These are phyloP conservation scores for Aureoboletus auriporus DNA, from an alignment of 768 basidiomycete genomes.

Conservation along the genomic window DNA sequence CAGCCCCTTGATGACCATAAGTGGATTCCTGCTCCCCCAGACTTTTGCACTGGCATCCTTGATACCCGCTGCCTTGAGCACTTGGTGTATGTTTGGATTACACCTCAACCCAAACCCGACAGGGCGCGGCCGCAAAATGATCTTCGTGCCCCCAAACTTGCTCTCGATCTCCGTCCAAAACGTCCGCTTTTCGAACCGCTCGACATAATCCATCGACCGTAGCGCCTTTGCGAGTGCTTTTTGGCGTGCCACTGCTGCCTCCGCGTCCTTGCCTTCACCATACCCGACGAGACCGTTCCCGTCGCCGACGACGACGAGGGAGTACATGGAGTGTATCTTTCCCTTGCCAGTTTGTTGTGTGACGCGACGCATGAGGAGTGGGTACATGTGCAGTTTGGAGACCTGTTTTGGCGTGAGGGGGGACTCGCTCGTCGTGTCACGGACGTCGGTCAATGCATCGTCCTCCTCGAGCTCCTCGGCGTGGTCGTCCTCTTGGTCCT, in stretches of 20 bases:
- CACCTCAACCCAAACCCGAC: conserved; percentile 91
- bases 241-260: conserved; percentile 45
- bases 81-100: conserved; percentile 83
- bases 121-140: conserved; percentile 77
- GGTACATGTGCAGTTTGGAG: conserved; percentile 36
- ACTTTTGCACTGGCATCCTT: conserved; percentile 95
- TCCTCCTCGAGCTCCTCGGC: conserved; percentile 18
- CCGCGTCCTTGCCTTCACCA: conserved; percentile 75
- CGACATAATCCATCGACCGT: conserved; percentile 87
- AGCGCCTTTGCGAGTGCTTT: conserved; percentile 70
- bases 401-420: conserved; percentile 22
- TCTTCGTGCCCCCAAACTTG: conserved; percentile 80
- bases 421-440: conserved; percentile 14
- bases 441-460: conserved; percentile 13
- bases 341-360: conserved; percentile 94
- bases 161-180: conserved; percentile 85
- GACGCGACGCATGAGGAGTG: conserved; percentile 52
- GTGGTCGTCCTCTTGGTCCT: conserved; percentile 14
- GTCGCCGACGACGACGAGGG: conserved; percentile 74
- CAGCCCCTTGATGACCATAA: conserved; percentile 74
- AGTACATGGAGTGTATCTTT: conserved; percentile 63
- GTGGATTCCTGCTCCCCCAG: conserved; percentile 83
- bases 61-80: conserved; percentile 92
- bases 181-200: conserved; percentile 93
- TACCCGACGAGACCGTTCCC: conserved; percentile 80